phyloP scores from a whole-genome alignment of 163 green algal species.

The Smithsoniella earleae region DNA sequence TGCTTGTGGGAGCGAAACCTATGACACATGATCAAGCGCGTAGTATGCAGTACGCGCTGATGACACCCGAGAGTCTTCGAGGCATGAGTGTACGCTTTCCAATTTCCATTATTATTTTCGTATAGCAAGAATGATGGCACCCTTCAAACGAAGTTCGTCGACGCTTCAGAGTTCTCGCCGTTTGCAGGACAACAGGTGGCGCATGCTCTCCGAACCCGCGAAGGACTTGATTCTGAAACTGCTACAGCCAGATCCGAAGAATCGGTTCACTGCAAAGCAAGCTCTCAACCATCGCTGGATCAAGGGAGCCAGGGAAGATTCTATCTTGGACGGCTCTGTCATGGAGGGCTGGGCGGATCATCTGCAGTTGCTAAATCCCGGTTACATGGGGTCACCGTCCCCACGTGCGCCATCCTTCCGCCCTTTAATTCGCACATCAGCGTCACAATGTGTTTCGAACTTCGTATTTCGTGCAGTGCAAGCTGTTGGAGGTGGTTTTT shows the following conservation, averaged over 20 bases:
- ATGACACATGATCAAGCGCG: slow-evolving; percentile 52
- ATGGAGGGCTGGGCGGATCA: slow-evolving; percentile 25
- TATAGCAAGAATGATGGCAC: too few species aligned
- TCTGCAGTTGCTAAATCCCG: slow-evolving; percentile 6
- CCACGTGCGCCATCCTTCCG: background rate
- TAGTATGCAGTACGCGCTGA: slow-evolving; percentile 50
- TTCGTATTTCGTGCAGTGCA: too few species aligned
- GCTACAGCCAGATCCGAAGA: slow-evolving; percentile 47
- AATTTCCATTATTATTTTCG: too few species aligned
- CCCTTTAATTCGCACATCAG: too few species aligned
- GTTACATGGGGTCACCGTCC: slow-evolving; percentile 23
- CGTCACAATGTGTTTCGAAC: too few species aligned
- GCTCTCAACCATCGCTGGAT: slow-evolving; percentile 33
- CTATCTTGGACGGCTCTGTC: slow-evolving; percentile 22
- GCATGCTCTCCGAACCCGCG: slow-evolving; percentile 40
- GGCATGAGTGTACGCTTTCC: slow-evolving; percentile 21
- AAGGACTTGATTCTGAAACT: slow-evolving; percentile 56
- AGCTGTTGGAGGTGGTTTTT: slow-evolving; percentile 4
- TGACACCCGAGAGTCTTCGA: slow-evolving; percentile 35
- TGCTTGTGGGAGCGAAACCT: slow-evolving; percentile 67
- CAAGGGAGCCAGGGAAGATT: slow-evolving; percentile 9
- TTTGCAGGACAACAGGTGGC: slow-evolving; percentile 44
- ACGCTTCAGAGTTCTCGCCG: too few species aligned
- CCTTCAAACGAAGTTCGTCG: too few species aligned
- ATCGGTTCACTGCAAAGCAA: slow-evolving; percentile 42